Conservation (phyloP, 208 protist species). For the Wallacemonas rigidus region DNA sequence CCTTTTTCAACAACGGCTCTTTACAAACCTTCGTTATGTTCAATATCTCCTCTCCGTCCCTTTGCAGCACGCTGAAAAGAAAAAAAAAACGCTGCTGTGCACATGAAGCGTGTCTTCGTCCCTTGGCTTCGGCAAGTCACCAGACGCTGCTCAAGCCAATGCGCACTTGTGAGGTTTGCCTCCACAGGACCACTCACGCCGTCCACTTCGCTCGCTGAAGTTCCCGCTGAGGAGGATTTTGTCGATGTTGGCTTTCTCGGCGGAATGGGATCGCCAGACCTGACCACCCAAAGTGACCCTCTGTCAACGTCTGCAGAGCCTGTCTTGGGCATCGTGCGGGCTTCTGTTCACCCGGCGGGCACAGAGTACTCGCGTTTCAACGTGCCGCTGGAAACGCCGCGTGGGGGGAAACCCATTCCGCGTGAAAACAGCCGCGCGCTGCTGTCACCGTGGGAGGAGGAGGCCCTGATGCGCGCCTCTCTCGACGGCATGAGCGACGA, state of each 20-base stretch:
- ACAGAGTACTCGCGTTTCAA: constrained; percentile 59
- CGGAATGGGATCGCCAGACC: constrained; percentile 1
- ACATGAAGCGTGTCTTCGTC: too few relatives aligned
- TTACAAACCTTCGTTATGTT: too few relatives aligned
- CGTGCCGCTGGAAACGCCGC: constrained; percentile 41
- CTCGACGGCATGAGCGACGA: background rate
- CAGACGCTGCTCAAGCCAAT: background rate
- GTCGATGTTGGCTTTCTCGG: constrained; percentile 49
- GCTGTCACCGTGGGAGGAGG: constrained; percentile 27
- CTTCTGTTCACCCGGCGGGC: constrained; percentile 26
- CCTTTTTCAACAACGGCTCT: too few relatives aligned
- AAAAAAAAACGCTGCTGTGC: too few relatives aligned
- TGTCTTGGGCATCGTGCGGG: constrained; percentile 48
- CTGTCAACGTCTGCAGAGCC: background rate
- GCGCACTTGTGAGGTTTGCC: background rate
- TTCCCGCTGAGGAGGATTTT: constrained; percentile 36
- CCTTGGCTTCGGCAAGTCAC: too few relatives aligned
- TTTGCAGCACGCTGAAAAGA: too few relatives aligned
- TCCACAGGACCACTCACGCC: background rate
- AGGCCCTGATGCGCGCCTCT: constrained; percentile 22
- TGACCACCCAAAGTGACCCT: too few relatives aligned
- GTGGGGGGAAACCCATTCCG: background rate
- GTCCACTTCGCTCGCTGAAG: background rate
- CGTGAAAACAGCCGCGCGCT: constrained; percentile 50
- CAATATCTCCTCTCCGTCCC: too few relatives aligned